Conservation (phyloP, 306 rosid genomes). For the Sphenostylis stenocarpa region DNA sequence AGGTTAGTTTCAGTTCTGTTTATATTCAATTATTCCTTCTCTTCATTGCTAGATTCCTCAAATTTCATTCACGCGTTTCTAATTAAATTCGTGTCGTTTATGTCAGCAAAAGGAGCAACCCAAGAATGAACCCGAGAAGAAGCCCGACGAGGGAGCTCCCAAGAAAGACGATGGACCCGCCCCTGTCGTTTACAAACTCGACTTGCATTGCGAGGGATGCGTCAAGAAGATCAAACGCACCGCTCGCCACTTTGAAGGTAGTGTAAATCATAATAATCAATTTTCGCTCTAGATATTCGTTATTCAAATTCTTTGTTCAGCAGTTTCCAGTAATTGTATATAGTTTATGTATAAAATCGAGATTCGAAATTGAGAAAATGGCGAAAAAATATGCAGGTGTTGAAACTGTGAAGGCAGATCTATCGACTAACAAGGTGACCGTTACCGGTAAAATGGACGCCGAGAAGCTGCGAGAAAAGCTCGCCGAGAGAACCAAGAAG, state of each 20-base stretch:
- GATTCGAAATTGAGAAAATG: neutral
- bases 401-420: slow-evolving; percentile 61
- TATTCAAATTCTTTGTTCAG: neutral
- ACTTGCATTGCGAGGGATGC: slow-evolving; percentile 89
- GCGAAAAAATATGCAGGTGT: slow-evolving; percentile 49
- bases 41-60: neutral
- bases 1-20: slow-evolving; percentile 47
- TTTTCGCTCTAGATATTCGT: neutral
- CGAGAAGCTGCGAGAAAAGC: slow-evolving; percentile 44
- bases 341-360: neutral
- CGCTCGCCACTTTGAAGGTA: slow-evolving; percentile 60
- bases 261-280: neutral
- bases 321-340: neutral
- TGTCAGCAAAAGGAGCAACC: slow-evolving; percentile 56
- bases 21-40: neutral
- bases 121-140: slow-evolving; percentile 60
- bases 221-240: slow-evolving; percentile 66
- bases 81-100: slow-evolving; percentile 32
- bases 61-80: neutral
- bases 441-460: slow-evolving; percentile 71
- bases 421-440: slow-evolving; percentile 54
- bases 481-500: slow-evolving; percentile 63
- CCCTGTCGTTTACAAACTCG: slow-evolving; percentile 66
- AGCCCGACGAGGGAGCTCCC: slow-evolving; percentile 45
- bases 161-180: slow-evolving; percentile 55